Percentiles rank a stretch among this genome's conserved stretches.
These are phyloP conservation scores for Candida frijolesensis DNA, from an alignment of 1,139 yeast species.

Conservation along the genomic window DNA sequence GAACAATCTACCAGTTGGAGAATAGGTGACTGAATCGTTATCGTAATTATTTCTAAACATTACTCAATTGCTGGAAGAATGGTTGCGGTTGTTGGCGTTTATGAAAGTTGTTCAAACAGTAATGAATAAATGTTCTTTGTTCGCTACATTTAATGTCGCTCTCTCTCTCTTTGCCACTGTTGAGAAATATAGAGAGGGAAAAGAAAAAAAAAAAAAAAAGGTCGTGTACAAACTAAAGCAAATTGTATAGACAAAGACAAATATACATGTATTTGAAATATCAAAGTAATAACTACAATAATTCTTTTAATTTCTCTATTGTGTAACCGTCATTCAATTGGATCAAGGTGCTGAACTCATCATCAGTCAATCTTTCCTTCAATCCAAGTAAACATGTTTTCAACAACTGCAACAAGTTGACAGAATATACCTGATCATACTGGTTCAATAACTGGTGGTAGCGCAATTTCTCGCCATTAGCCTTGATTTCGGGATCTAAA, in stretches of 20 bases:
- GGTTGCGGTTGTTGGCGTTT: not conserved
- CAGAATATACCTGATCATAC: constrained; percentile 60
- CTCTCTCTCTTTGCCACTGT: constrained; percentile 1
- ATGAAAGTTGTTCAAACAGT: not conserved
- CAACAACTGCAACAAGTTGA: constrained; percentile 40
- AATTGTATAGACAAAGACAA: not conserved
- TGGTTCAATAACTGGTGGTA: constrained; percentile 47
- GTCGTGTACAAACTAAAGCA: not conserved
- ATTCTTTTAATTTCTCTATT: constrained; percentile 28
- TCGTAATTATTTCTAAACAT: constrained; percentile 96
- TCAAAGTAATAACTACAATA: constrained; percentile 3
- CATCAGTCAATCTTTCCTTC: constrained; percentile 22
- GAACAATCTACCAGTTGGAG: constrained; percentile 95
- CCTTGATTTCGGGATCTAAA: constrained; percentile 47
- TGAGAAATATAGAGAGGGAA: not conserved
- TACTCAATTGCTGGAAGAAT: not conserved
- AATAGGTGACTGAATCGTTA: constrained; percentile 95
- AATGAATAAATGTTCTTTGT: not conserved
- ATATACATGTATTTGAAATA: not conserved
- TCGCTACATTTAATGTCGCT: not conserved
- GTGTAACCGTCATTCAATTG: constrained; percentile 36
- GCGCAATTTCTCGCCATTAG: constrained; percentile 61
- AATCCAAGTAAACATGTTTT: constrained; percentile 23
- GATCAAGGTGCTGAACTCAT: constrained; percentile 28
- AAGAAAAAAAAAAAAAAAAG: not conserved